These are phyloP conservation scores for Hypoxylon sp. DNA, from an alignment of 2,329 filamentous ascomycete species.

Conservation along the genomic window DNA sequence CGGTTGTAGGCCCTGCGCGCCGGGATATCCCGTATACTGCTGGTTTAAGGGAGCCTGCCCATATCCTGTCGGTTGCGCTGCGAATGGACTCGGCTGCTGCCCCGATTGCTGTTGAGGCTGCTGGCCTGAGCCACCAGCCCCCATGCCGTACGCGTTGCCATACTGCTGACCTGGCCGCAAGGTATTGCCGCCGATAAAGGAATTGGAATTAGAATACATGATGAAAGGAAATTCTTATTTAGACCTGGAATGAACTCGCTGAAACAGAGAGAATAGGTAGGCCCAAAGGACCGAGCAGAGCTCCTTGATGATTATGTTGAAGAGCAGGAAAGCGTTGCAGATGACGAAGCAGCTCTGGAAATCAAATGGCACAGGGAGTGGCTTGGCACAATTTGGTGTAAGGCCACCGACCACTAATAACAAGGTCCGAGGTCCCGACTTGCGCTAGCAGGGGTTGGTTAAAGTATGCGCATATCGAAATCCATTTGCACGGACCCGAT, in stretches of 20 bases:
- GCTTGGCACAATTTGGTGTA: constrained; percentile 45
- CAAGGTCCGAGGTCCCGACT: constrained; percentile 23
- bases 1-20: constrained; percentile 64
- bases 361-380: constrained; percentile 43
- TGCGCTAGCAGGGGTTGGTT: constrained; percentile 3
- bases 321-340: constrained; percentile 37
- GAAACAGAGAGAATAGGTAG: constrained; percentile 28
- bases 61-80: constrained; percentile 73
- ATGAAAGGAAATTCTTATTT: constrained; percentile 29
- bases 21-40: constrained; percentile 74
- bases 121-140: constrained; percentile 54
- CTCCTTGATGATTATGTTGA: constrained; percentile 46
- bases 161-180: constrained; percentile 78
- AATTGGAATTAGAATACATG: constrained; percentile 94
- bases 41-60: constrained; percentile 69
- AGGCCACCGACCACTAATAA: constrained; percentile 14
- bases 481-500: constrained; percentile 8
- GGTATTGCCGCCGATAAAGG: constrained; percentile 84
- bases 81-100: constrained; percentile 70
- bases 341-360: constrained; percentile 41
- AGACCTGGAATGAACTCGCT: constrained; percentile 31
- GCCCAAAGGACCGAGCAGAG: constrained; percentile 46
- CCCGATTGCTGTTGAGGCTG: constrained; percentile 62
- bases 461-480: constrained; percentile 14
- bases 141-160: constrained; percentile 65